A percentile compares a stretch with the other conserved stretches of the same genome.
Evolutionary conservation across 345 rosid species (phyloP).

Genomic region (Salix koriyanagi): DNA sequence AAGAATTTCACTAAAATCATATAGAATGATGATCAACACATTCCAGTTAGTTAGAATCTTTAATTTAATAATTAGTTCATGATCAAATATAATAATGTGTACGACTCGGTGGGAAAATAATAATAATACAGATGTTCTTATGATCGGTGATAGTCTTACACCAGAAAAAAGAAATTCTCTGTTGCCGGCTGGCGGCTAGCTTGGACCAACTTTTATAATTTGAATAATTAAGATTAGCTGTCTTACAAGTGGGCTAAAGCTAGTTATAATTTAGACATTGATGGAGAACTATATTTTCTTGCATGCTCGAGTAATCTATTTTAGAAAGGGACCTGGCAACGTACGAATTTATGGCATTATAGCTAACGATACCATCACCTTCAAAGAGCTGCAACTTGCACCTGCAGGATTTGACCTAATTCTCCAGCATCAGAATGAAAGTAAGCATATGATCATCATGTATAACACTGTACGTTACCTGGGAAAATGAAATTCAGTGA

Average conservation of each 20-base stretch:
- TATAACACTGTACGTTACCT: background rate
- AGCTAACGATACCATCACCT: background rate
- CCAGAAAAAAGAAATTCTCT: background rate
- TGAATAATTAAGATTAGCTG: background rate
- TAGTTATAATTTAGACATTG: background rate
- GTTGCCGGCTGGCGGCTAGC: background rate
- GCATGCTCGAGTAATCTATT: background rate
- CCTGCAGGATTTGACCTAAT: background rate
- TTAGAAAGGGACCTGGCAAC: background rate
- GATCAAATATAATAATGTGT: background rate
- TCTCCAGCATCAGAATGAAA: background rate
- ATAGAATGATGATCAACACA: background rate
- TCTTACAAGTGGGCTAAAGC: background rate
- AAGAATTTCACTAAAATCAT: background rate
- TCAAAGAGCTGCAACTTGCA: background rate
- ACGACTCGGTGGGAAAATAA: background rate
- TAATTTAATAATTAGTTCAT: background rate
- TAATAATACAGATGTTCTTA: background rate
- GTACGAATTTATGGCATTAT: background rate
- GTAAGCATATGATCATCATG: background rate
- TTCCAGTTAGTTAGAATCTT: background rate
- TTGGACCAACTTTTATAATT: background rate
- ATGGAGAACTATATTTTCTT: background rate
- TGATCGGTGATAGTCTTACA: background rate
- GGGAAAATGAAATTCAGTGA: background rate